Evolutionary conservation across 139 green algal species (phyloP), one percentile per base, ranked within the genome.

Genomic region (Chlorella sp.): DNA sequence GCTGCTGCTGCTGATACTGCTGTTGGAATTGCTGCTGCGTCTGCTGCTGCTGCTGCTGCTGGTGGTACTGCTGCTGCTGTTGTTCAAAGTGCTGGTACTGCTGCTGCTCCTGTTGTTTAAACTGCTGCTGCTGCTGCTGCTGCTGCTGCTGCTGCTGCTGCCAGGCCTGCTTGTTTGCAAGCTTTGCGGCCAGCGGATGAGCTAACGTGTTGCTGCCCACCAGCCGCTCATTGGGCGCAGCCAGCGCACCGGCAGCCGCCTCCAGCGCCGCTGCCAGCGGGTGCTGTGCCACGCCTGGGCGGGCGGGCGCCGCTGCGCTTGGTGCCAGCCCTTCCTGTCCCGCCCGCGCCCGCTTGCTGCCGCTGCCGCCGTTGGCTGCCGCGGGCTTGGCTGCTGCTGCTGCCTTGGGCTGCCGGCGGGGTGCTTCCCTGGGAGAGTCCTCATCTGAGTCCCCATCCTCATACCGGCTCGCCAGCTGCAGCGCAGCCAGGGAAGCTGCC

Each of bases 91-190:
- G 48, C 7, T 57, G 48, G 48, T 57, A 9, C 5, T 9, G 66
- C 77, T 83, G 77, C 77, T 73, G 81, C 81, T 86, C 53, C 81
- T 53, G 81, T 22, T 73, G 24, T 32, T 39, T n/a, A n/a, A n/a
- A n/a, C n/a, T 30, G 24, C 9, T 30, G 66, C 9, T 57, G 48
- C 7, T 57, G 48, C 7, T 57, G 48, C 5, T 9, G 66, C 77
- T 83, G 77, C 77, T 73, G 81, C 81, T 86, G 81, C 81, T 53
- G 81, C 42, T 73, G 24, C 53, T 39, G 9, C 32, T 86, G 81
- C 42, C 40, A 32, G 16, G 18, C 22, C 2, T 40, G 39, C 80
- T 3, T 34, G 30, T 19, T 32, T 78, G 21, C 71, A 1, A 78
- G 30, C 9, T 32, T 22, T n/a, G 21, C 24, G 1, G 71, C 71